Evolutionary conservation across 2,329 filamentous ascomycete species (phyloP).

Genomic region (Pezicula rhizophila): DNA sequence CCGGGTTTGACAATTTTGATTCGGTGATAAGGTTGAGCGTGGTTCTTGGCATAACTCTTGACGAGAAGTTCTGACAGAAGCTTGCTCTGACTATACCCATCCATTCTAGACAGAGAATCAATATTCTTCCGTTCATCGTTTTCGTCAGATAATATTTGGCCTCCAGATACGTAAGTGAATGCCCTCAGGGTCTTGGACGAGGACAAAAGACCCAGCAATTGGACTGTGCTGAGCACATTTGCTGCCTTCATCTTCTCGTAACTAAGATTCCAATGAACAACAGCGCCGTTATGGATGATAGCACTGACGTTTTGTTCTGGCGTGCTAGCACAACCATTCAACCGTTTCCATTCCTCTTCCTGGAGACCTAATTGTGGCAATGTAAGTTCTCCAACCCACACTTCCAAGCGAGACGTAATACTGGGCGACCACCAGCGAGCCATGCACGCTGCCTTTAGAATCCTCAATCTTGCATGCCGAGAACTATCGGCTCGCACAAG

Average conservation of each 20-base stretch:
- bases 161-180: slow-evolving; percentile 22
- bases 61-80: slow-evolving; percentile 66
- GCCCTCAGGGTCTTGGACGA: slow-evolving; percentile 1
- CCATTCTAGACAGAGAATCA: slow-evolving; percentile 58
- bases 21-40: background rate
- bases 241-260: slow-evolving; percentile 50
- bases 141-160: slow-evolving; percentile 2
- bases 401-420: background rate
- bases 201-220: slow-evolving; percentile 9
- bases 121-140: background rate
- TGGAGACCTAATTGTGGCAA: too few relatives aligned
- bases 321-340: background rate
- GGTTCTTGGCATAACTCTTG: slow-evolving; percentile 1
- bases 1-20: slow-evolving; percentile 16
- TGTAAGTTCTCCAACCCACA: background rate
- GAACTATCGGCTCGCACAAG: slow-evolving; percentile 8
- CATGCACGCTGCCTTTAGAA: background rate
- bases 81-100: slow-evolving; percentile 84
- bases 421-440: background rate
- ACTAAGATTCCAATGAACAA: slow-evolving; percentile 70
- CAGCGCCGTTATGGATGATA: slow-evolving; percentile 74
- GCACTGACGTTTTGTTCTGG: slow-evolving; percentile 18
- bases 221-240: slow-evolving; percentile 59
- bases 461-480: slow-evolving; percentile 4
- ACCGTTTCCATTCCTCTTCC: too few relatives aligned